Percentiles rank a stretch among this genome's conserved stretches.
These are phyloP conservation scores for Purshia tridentata DNA, from an alignment of 306 rosid species.

Conservation along the genomic window DNA sequence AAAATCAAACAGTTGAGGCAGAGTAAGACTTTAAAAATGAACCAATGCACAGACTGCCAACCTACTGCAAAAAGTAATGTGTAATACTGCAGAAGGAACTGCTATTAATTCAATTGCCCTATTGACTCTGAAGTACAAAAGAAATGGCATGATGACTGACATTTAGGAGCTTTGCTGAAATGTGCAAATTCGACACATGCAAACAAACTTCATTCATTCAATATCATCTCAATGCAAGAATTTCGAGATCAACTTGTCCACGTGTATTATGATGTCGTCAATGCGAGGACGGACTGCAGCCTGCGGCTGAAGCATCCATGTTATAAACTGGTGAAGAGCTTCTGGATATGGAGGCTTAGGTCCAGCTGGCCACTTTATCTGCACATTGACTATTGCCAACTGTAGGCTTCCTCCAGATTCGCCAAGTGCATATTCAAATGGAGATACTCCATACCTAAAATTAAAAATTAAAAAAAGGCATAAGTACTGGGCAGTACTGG, in stretches of 20 bases:
- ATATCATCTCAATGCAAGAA: slow-evolving; percentile 57
- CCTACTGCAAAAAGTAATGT: slow-evolving; percentile 35
- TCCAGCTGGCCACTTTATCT: slow-evolving; percentile 88
- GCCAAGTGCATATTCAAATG: slow-evolving; percentile 96
- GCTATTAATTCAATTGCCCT: slow-evolving; percentile 34
- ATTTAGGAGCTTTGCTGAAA: slow-evolving; percentile 16
- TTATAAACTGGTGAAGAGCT: slow-evolving; percentile 87
- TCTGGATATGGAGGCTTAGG: slow-evolving; percentile 87
- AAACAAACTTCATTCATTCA: slow-evolving; percentile 20
- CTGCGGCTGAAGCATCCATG: slow-evolving; percentile 99
- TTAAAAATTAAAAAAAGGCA: slow-evolving; percentile 29
- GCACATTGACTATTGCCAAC: slow-evolving; percentile 83
- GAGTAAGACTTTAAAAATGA: slow-evolving; percentile 29
- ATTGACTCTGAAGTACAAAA: slow-evolving; percentile 24
- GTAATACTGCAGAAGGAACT: slow-evolving; percentile 33
- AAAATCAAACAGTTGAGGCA: slow-evolving; percentile 36
- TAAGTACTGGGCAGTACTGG: too few species aligned
- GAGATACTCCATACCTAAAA: slow-evolving; percentile 90
- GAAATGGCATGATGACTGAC: slow-evolving; percentile 22
- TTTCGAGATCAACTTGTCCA: slow-evolving; percentile 90
- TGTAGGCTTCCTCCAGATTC: slow-evolving; percentile 99
- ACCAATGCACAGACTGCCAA: slow-evolving; percentile 47
- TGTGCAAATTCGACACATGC: not conserved
- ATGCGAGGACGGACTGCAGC: slow-evolving; percentile 81
- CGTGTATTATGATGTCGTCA: slow-evolving; percentile 84